These are phyloP conservation scores for Ligustrum vulgare DNA, from an alignment of 257 asterid genomes.

Conservation along the genomic window DNA sequence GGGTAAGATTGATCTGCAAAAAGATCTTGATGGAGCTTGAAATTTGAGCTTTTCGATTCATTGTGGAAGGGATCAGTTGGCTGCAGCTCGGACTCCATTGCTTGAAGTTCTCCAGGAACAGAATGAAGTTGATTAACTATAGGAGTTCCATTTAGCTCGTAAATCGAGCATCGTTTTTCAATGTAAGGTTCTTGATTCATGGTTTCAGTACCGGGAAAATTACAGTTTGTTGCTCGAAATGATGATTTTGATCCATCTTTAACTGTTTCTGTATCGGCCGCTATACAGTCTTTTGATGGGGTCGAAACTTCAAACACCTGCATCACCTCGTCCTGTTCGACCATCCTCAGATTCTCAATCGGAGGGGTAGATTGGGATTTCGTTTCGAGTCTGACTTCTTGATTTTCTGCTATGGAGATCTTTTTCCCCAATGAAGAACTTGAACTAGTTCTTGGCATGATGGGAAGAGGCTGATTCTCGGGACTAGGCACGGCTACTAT, in stretches of 20 bases:
- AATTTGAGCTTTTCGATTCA: conserved; percentile 24
- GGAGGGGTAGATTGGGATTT: conserved; percentile 29
- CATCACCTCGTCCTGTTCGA: conserved; percentile 70
- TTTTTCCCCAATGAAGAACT: no score
- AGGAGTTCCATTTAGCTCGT: conserved; percentile 25
- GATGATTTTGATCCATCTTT: conserved; percentile 29
- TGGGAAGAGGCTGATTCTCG: conserved; percentile 19
- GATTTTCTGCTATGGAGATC: conserved; percentile 9
- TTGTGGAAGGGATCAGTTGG: conserved; percentile 20
- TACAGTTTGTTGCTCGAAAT: conserved; percentile 6
- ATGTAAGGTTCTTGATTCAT: conserved; percentile 11
- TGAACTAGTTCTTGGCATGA: conserved; percentile 27
- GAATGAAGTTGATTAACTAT: conserved; percentile 19
- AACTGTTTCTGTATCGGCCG: conserved; percentile 21
- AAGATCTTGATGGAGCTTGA: conserved; percentile 42
- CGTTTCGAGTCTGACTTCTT: conserved; percentile 18
- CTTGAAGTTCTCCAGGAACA: conserved; percentile 20
- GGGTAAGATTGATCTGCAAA: conserved; percentile 32
- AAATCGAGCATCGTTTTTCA: conserved; percentile 14
- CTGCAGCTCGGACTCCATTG: conserved; percentile 16
- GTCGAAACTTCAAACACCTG: conserved; percentile 58
- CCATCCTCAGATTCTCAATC: conserved; percentile 52
- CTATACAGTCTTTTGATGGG: conserved; percentile 30
- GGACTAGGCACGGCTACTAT: conserved; percentile 5
- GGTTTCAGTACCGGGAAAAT: conserved; percentile 19